Evolutionary conservation across 768 basidiomycete genomes (phyloP), one percentile per base, ranked within the genome.

Genomic region (Rhizopogon rudus): DNA sequence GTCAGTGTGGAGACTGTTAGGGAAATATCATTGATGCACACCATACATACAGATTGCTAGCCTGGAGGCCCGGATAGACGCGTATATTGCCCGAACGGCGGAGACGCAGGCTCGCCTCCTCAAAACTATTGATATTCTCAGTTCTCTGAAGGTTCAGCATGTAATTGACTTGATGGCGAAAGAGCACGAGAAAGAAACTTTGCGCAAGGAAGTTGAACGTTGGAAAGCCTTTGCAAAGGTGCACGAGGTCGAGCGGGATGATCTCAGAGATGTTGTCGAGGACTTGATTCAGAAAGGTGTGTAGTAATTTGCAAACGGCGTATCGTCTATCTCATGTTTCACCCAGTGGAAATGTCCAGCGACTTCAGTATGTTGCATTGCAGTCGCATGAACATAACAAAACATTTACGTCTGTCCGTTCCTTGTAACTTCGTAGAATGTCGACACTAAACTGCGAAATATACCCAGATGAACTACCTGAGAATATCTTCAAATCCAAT

Each of bases 251-350:
- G 81, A 86, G 59, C 70, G 67, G 54, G 80, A 84, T 61, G 79
- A 82, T 53, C 61, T 84, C 62, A 73, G 77, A 58, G 80, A 82
- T 42, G 79, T 77, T 6, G 80, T 86, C 1, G 60, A 74, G 48
- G 65, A 75, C 50, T 63, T 86, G 40, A 74, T 82, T n/a, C 74
- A 82, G 65, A 83, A 81, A 81, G 80, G 85, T 85, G 60, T 40
- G 80, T 70, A 17, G 25, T 16, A 35, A 29, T 5, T 10, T 37
- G 20, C 4, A 16, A 6, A 10, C 14, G 8, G 35, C 6, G 1
- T 8, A 37, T 37, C 12, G 31, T 41, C 8, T 31, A 25, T 44
- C 57, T 52, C 17, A 37, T 54, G 48, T 40, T 40, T 52, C 40
- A 56, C 33, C 45, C 55, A 80, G 81, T 82, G 33, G 76, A 81